Evolutionary conservation across 352 stramenopile species (phyloP), one percentile per base, ranked within the genome.

Genomic region (Phytophthora uliginosa): DNA sequence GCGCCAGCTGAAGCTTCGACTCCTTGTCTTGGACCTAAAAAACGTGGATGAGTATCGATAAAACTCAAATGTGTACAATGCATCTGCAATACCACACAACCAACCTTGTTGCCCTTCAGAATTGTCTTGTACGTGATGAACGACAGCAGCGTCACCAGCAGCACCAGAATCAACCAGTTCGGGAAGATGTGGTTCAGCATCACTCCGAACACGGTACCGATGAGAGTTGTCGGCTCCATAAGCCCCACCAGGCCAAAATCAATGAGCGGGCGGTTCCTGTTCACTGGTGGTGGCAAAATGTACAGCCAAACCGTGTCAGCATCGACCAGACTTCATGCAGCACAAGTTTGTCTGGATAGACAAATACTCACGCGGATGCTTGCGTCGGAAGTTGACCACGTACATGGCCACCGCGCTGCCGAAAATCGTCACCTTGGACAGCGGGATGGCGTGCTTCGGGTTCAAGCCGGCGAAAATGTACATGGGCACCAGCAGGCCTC

Each of bases 351-450:
- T 38, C 10, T 26, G 24, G 24, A 26, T 26, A 3, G 24, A 26
- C 24, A 26, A 42, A 48, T 42, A 85, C 82, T 58, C 63, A 94
- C 85, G 65, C 10, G 98, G 97, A 72, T 99, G 97, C 48, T 98
- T 89, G 78, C 97, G 98, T 5, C 52, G 55, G 42, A 91, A 79
- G 74, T 99, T 99, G 54, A 98, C 84, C 52, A 98, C 28, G 59
- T 95, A 98, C 74, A 98, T 99, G 22, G 96, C 97, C 26, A 98
- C 78, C 4, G 96, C 95, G 34, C 96, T 97, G 64, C 97, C 98
- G 63, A 99, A 98, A 48, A 99, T 98, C 18, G 97, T 99, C 50
- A 98, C 91, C 64, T 99, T 99, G 20, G 89, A 98, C 18, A 99
- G 78, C 33, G 98, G 95, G 59, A 99, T 99, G n/a, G 97, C 97